Percentiles rank a stretch among this genome's conserved stretches.
These are phyloP conservation scores for Adenanthera pavonina DNA, from an alignment of 306 rosid species.

Conservation along the genomic window DNA sequence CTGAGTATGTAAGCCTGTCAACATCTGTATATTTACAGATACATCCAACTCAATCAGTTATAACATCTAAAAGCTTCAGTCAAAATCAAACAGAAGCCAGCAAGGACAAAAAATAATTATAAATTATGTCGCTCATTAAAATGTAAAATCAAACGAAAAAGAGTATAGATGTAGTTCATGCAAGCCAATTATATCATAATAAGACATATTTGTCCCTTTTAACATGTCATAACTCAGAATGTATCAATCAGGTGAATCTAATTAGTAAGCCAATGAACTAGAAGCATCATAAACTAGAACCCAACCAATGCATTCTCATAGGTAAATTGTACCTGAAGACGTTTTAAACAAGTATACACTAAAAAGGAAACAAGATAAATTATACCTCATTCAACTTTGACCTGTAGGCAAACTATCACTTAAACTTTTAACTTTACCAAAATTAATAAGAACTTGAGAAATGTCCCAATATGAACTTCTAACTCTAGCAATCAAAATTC, in stretches of 20 bases:
- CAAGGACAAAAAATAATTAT: background rate
- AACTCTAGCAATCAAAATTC: background rate
- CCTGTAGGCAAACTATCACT: background rate
- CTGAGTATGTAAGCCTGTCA: slow-evolving; percentile 79
- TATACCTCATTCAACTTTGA: background rate
- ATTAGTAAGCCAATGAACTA: background rate
- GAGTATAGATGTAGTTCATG: background rate
- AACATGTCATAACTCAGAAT: slow-evolving; percentile 9
- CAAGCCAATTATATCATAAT: background rate
- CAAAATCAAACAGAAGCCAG: slow-evolving; percentile 14
- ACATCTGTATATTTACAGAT: slow-evolving; percentile 59
- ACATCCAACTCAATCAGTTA: slow-evolving; percentile 33
- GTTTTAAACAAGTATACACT: background rate
- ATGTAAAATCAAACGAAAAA: background rate
- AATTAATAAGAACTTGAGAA: slow-evolving; percentile 1
- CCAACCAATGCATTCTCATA: background rate
- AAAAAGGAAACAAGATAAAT: background rate
- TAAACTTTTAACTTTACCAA: background rate
- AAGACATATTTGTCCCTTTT: background rate
- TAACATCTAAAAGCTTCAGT: slow-evolving; percentile 24
- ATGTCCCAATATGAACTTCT: background rate
- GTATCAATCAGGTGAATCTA: background rate
- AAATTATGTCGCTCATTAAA: background rate
- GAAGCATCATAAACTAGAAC: background rate
- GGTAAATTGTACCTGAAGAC: slow-evolving; percentile 8